Percentiles rank a stretch among this genome's conserved stretches.
Conservation (phyloP, 805 yeast genomes). For the Lipomyces lipofer region DNA sequence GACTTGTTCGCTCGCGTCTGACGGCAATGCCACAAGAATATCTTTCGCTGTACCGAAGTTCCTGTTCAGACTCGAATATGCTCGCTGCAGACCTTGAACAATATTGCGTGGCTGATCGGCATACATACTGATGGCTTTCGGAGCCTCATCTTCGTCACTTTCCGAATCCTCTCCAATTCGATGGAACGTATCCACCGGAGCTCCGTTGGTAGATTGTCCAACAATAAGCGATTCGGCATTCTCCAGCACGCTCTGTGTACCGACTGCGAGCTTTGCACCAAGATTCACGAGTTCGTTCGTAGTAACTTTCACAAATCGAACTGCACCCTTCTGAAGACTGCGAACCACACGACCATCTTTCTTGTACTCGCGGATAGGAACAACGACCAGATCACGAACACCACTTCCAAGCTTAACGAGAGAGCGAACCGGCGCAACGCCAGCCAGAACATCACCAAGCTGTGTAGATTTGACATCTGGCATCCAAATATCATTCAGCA, state of each 20-base stretch:
- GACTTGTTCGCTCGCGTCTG: slow-evolving; percentile 63
- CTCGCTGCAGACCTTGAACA: slow-evolving; percentile 71
- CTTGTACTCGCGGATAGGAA: slow-evolving; percentile 72
- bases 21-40: slow-evolving; percentile 59
- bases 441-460: slow-evolving; percentile 75
- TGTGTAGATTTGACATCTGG: slow-evolving; percentile 86
- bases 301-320: slow-evolving; percentile 71
- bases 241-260: slow-evolving; percentile 80
- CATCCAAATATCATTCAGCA: slow-evolving; percentile 73
- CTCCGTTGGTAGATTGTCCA: slow-evolving; percentile 44
- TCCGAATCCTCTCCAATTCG: slow-evolving; percentile 33
- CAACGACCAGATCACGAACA: slow-evolving; percentile 65
- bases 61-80: slow-evolving; percentile 68
- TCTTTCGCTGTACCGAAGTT: slow-evolving; percentile 66
- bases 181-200: background rate
- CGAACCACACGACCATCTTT: slow-evolving; percentile 70
- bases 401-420: slow-evolving; percentile 78
- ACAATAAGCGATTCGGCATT: slow-evolving; percentile 77
- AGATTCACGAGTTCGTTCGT: slow-evolving; percentile 76
- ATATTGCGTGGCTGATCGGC: slow-evolving; percentile 79
- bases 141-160: slow-evolving; percentile 42
- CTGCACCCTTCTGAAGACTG: slow-evolving; percentile 73
- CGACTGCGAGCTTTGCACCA: slow-evolving; percentile 83
- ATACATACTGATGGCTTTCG: slow-evolving; percentile 62
- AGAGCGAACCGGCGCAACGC: slow-evolving; percentile 78